Base-by-base conservation (phyloP, 768 basidiomycete genomes). In the Tylopilus balloui region DNA sequence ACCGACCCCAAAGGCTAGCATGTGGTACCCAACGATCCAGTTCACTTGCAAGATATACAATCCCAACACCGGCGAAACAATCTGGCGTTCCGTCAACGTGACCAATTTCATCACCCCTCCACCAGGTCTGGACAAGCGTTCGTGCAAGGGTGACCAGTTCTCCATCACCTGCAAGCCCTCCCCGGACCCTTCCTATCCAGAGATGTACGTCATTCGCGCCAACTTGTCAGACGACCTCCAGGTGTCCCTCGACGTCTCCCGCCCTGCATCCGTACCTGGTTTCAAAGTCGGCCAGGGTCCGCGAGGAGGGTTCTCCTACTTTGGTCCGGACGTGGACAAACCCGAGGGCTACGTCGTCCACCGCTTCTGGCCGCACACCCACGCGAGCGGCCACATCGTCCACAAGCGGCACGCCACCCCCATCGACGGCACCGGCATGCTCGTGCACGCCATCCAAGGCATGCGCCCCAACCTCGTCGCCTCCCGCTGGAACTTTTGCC, bases 381-480 rank as follows among this genome's bases (percentile, higher is more conserved):
- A 69, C 25, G 79, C 76, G 15, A 72, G 74, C 21, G 94, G 94
- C 6, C 77, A 80, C 56, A 61, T 94, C 66, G 79, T 88, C 41
- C 66, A 73, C 54, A 78, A 81, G 27, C 89, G 88, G 37, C 69
- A 79, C 49, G 84, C 84, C 6, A 69, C 72, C 47, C 42, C 72
- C 8, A 69, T 81, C 47, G 66, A 78, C 27, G 88, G 87, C 37
- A 71, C 78, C 31, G 90, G 91, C 24, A 89, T 92, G 86, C 83
- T 95, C 67, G 78, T 94, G 17, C 90, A 95, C 67, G 95, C 95
- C 38, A 96, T 98, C 65, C 95, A 98, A 66, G 96, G 95, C 66
- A 95, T 99, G 92, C 81, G 92, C 8, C 93, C 95, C 42, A 89
- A 99, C 69, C 78, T 92, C 48, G 82, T 96, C 59, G 96, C 96